Evolutionary conservation across 768 basidiomycete species (phyloP), one percentile per base, ranked within the genome.

Genomic region (Rhodosporidiobolus odoratus): DNA sequence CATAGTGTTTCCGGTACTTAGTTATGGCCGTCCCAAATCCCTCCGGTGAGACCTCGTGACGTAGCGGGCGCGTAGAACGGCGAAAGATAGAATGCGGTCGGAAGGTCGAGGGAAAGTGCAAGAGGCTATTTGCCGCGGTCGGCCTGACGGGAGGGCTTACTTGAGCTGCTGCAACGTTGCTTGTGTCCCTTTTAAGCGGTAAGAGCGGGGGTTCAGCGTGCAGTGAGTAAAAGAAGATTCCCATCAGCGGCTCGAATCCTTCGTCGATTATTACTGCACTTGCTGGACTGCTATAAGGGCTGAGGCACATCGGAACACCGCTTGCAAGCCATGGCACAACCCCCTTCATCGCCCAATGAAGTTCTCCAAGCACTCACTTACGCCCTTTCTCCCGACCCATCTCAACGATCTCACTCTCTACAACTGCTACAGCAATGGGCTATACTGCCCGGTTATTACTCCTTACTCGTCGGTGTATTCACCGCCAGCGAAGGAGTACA

Each of bases 401-500:
- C 25, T 13, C 35, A 27, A 1, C 63, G 66, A 23, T 2, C 40
- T 13, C 35, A 38, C 13, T 65, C 74, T 1, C 52, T 61, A 32
- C 17, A 52, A 21, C 63, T 62, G 17, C 71, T 77, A 23, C 58
- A 68, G 30, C 1, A 21, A 0, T 74, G 73, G 71, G 62, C 73
- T 30, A 62, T 40, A n/a, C 16, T 50, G 16, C 74, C 74, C 3
- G 71, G 73, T 23, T 78, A 71, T 64, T 74, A 73, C 38, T 9
- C 48, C 2, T 41, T 57, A 34, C 60, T 78, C 17, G 50, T 69
- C 17, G 48, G 63, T 6, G 52, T 76, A 52, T 59, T 76, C 16
- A 52, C 70, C 23, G 58, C 63, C 17, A 52, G 62, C 16, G 48
- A 62, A 7, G 45, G 81, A 81, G 23, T 58, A 17, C 84, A 34